Evolutionary conservation across 192 early-diverging fungal species (phyloP), one percentile per base, ranked within the genome.

Genomic region (Paraglomus occultum): DNA sequence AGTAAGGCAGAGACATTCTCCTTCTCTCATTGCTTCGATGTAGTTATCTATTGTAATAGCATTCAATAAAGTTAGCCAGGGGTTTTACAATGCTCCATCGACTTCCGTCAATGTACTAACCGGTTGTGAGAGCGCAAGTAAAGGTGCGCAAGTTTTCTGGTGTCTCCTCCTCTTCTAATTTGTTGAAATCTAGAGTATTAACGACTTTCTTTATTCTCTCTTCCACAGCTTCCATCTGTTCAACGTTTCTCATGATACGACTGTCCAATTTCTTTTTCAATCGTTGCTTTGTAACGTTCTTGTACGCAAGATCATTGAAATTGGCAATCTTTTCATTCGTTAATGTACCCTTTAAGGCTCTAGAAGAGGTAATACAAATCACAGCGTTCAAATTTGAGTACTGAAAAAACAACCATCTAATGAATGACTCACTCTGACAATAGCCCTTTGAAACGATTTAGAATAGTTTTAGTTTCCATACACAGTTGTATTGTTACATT

Each of bases 231-330:
- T 75, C 73, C 72, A 80, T 75, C 48, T 64, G 23, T 6, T 70
- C 58, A 15, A 69, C 61, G 22, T 80, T 80, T 67, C 75, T 80
- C 5, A 76, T 66, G 0, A 61, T 68, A 6, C 79, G 71, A n/a
- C 74, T 23, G 57, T 80, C 69, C 9, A 80, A 23, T 46, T 71
- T 80, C 0, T 71, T 74, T 49, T 76, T 80, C 18, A 80, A 57
- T 51, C 71, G 72, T 12, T 69, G 53, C 20, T 77, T 75, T 0
- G 66, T 75, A 38, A 80, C 73, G 39, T 75, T 59, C 3, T 74
- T 74, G 43, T 80, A 80, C 8, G 79, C 79, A n/a, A 80, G 47
- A 40, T 75, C 52, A 46, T 80, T 80, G 64, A 80, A 80, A 0
- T 51, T 75, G 1, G 79, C 79, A 5, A 80, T 62, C 23, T 71